Evolutionary conservation across 371 early-diverging fungal species (phyloP).

Genomic region (Rhizopus arrhizus): DNA sequence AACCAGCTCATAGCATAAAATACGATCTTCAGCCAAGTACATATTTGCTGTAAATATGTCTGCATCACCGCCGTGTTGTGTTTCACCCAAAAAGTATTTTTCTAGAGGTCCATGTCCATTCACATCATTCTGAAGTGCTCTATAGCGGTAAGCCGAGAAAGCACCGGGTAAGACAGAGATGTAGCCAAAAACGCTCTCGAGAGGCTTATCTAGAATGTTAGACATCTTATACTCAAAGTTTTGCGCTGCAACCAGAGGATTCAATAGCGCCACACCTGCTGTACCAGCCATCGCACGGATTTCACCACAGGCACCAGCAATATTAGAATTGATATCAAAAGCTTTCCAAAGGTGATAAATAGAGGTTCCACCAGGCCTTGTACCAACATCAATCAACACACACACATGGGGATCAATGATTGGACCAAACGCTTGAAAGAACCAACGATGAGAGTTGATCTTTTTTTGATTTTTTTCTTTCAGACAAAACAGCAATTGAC

Average conservation of each 20-base stretch:
- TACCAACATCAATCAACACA: slow-evolving; percentile 91
- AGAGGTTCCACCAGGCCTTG: slow-evolving; percentile 78
- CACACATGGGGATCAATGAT: slow-evolving; percentile 84
- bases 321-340: slow-evolving; percentile 84
- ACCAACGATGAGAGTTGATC: slow-evolving; percentile 96
- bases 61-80: slow-evolving; percentile 73
- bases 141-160: slow-evolving; percentile 93
- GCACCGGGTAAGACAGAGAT: slow-evolving; percentile 95
- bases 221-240: slow-evolving; percentile 97
- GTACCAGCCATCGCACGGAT: slow-evolving; percentile 86
- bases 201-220: slow-evolving; percentile 95
- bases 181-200: slow-evolving; percentile 94
- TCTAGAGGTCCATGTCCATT: slow-evolving; percentile 76
- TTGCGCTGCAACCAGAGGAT: slow-evolving; percentile 92
- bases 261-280: slow-evolving; percentile 69
- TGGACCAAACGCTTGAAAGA: slow-evolving; percentile 90
- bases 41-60: slow-evolving; percentile 75
- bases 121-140: slow-evolving; percentile 75
- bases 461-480: slow-evolving; percentile 89
- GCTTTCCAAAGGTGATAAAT: slow-evolving; percentile 92
- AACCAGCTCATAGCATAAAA: slow-evolving; percentile 84
- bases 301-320: slow-evolving; percentile 96
- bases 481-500: slow-evolving; percentile 87
- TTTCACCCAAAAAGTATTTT: slow-evolving; percentile 93
- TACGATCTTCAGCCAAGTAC: slow-evolving; percentile 87